These are phyloP conservation scores for Aspergillus flavus DNA, from an alignment of 2,329 filamentous ascomycete species.

Conservation along the genomic window DNA sequence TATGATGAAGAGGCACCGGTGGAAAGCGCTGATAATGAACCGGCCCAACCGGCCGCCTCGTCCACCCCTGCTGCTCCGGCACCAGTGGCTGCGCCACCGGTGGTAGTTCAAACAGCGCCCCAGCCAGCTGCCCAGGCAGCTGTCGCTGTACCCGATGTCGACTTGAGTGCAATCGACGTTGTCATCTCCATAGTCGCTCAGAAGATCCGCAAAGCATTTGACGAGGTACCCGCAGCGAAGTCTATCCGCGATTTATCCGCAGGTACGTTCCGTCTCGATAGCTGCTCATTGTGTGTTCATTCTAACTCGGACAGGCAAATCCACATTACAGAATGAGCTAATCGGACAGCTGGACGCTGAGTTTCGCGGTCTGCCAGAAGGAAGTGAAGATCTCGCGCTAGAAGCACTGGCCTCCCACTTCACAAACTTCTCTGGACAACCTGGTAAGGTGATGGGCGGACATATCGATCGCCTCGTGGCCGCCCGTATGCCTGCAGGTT, in stretches of 20 bases:
- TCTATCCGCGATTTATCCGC: conserved; percentile 93
- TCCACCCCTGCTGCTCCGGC: background rate
- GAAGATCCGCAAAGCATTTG: conserved; percentile 92
- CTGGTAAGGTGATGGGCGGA: conserved; percentile 81
- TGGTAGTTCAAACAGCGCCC: conserved; percentile 13
- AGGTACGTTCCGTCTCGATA: conserved; percentile 68
- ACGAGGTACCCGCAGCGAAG: conserved; percentile 89
- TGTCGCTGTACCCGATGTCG: conserved; percentile 80
- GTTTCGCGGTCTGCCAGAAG: conserved; percentile 96
- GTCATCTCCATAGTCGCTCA: conserved; percentile 90
- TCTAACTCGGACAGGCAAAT: conserved; percentile 70
- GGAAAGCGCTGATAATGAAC: background rate
- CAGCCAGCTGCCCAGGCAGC: conserved; percentile 47
- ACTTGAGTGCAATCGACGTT: conserved; percentile 84
- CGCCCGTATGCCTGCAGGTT: conserved; percentile 98
- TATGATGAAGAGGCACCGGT: background rate
- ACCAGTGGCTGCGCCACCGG: background rate
- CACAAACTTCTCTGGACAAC: conserved; percentile 98
- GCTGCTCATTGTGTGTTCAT: background rate
- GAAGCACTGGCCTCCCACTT: conserved; percentile 89
- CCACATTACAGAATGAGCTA: conserved; percentile 97
- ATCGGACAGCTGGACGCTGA: conserved; percentile 97
- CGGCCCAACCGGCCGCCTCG: background rate
- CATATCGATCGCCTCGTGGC: conserved; percentile 89
- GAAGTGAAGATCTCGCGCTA: conserved; percentile 94